A percentile compares a stretch with the other conserved stretches of the same genome.
Conservation (phyloP, 176 grass and related monocot species). For the Leersia perrieri region DNA sequence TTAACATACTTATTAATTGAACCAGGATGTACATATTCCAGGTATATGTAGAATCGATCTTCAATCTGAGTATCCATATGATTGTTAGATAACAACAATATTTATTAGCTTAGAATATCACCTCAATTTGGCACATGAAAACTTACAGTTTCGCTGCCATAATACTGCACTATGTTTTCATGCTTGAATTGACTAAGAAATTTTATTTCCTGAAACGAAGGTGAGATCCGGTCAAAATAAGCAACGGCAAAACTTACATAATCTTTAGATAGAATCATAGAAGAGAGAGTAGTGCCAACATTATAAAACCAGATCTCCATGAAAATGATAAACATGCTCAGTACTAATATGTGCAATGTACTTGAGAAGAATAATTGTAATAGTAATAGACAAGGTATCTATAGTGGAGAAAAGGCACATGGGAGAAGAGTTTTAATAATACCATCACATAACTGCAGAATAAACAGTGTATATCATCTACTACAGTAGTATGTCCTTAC, state of each 20-base stretch:
- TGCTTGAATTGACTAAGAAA: slow-evolving; percentile 99
- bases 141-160: slow-evolving; percentile 92
- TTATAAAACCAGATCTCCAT: neutral
- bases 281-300: slow-evolving; percentile 19
- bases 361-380: neutral
- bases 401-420: neutral
- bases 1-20: slow-evolving; percentile 95
- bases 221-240: slow-evolving; percentile 29
- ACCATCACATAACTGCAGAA: neutral
- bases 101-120: neutral
- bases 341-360: neutral
- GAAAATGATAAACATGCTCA: neutral
- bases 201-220: slow-evolving; percentile 85
- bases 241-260: neutral
- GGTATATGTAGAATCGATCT: slow-evolving; percentile 93
- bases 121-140: slow-evolving; percentile 11
- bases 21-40: slow-evolving; percentile 98
- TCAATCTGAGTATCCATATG: slow-evolving; percentile 35
- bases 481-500: neutral
- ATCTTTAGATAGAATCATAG: slow-evolving; percentile 7
- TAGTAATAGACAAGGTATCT: neutral
- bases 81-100: slow-evolving; percentile 31
- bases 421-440: neutral
- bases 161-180: slow-evolving; percentile 97
- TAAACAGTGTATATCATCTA: slow-evolving; percentile 16